phyloP scores from a whole-genome alignment of 2,329 filamentous ascomycete species.

The Monosporascus sp. region DNA sequence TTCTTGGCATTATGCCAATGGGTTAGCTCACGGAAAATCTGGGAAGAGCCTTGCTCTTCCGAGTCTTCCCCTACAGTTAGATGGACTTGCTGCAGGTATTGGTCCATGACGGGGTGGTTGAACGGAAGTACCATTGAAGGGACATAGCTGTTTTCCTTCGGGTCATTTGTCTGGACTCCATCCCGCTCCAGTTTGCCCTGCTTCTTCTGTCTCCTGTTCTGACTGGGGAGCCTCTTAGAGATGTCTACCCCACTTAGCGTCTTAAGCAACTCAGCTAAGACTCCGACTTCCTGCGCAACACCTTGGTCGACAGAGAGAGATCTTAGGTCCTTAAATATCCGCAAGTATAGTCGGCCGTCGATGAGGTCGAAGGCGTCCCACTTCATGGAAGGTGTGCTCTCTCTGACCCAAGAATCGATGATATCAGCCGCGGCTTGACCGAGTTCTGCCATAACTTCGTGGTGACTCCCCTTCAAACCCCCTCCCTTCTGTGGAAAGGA shows the following conservation, averaged over 20 bases:
- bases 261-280: constrained; percentile 1
- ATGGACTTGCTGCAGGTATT: constrained; percentile 38
- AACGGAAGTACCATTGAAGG: constrained; percentile 38
- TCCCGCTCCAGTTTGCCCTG: neutral
- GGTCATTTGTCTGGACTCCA: neutral
- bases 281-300: constrained; percentile 12
- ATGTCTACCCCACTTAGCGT: constrained; percentile 1
- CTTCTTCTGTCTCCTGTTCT: constrained; percentile 1
- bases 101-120: constrained; percentile 40
- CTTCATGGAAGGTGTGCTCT: neutral
- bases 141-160: too few species aligned
- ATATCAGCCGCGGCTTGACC: constrained; percentile 6
- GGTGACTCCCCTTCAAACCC: neutral
- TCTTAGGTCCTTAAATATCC: constrained; percentile 1
- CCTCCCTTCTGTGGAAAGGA: constrained; percentile 5
- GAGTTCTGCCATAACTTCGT: constrained; percentile 9
- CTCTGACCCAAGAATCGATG: neutral
- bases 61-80: constrained; percentile 27
- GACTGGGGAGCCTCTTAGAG: neutral
- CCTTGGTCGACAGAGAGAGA: constrained; percentile 6
- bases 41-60: constrained; percentile 20
- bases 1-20: constrained; percentile 62
- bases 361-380: constrained; percentile 30
- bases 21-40: constrained; percentile 42
- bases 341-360: constrained; percentile 26